Base-by-base conservation (phyloP, 1,139 yeast genomes). In the Lodderomyces theae region DNA sequence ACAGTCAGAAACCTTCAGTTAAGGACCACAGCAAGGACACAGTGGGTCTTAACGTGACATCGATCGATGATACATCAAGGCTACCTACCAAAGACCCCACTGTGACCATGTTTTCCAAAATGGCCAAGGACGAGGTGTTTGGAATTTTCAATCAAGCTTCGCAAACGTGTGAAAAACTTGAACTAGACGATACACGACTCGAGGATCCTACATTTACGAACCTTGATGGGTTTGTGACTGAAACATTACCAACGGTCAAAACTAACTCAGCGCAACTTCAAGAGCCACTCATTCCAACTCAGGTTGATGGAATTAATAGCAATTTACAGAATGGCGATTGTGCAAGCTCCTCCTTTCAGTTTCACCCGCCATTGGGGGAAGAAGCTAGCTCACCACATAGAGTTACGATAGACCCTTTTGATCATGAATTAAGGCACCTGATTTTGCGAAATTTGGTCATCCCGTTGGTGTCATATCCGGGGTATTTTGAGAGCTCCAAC, bases 81-180 rank as follows among this genome's bases (percentile, higher is more conserved):
- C 43, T 34, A 44, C 52, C 17, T 17, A 72, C 77, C 4, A 63
- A 66, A 10, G 81, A 88, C 0, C 96, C 96, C 1, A 88, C 96
- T 0, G 74, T 86, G 51, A 88, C 96, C 0, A 64, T 83, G 57
- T 82, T 75, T 56, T 83, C 96, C 0, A 80, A 79, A 45, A 79
- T 82, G 52, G 95, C 96, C 1, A 76, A 81, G 42, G 79, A 80
- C 40, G 96, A 88, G 51, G 82, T 89, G 0, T 69, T 78, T 45
- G 75, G 76, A 17, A 85, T 89, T 86, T 86, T 87, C 56, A 87
- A 84, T 53, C 81, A 77, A 49, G 85, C 84, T 0, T 65, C 80
- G 2, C 60, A 63, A 2, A 49, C 51, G 22, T 45, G 61, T 19
- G 50, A 54, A 21, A 66, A 64, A 21, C 67, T 62, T 23, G 72